phyloP scores from a whole-genome alignment of 768 basidiomycete species.

The Kwoniella dendrophila region DNA sequence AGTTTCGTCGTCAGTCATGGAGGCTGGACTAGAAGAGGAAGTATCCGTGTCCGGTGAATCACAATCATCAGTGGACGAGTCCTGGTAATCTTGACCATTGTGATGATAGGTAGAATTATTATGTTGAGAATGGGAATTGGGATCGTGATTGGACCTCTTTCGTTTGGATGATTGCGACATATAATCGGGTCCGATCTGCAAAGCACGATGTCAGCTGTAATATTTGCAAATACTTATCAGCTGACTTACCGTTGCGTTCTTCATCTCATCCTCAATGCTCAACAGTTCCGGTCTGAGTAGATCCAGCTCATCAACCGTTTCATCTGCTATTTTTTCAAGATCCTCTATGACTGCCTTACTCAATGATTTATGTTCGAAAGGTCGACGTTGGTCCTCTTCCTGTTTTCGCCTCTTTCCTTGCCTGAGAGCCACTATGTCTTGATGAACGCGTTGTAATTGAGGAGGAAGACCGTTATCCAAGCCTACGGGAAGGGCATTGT shows the following conservation, averaged over 20 bases:
- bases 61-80: background rate
- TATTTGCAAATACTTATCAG: too few species aligned
- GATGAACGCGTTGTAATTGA: background rate
- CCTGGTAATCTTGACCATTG: too few species aligned
- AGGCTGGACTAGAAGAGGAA: background rate
- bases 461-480: background rate
- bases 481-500: too few species aligned
- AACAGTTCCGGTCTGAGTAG: background rate
- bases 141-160: too few species aligned
- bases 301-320: constrained; percentile 8
- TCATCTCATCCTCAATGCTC: background rate
- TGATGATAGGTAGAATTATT: too few species aligned
- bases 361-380: background rate
- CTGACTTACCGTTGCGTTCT: background rate
- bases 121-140: too few species aligned
- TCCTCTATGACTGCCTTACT: background rate
- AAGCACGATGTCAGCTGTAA: too few species aligned
- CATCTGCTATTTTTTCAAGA: constrained; percentile 8
- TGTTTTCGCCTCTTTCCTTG: background rate
- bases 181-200: too few species aligned
- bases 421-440: background rate
- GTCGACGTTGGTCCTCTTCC: background rate
- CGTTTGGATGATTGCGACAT: too few species aligned
- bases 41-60: background rate
- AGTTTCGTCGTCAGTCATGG: background rate